phyloP scores from a whole-genome alignment of 2,329 filamentous ascomycete genomes.

The Tolypocladium capitatum region DNA sequence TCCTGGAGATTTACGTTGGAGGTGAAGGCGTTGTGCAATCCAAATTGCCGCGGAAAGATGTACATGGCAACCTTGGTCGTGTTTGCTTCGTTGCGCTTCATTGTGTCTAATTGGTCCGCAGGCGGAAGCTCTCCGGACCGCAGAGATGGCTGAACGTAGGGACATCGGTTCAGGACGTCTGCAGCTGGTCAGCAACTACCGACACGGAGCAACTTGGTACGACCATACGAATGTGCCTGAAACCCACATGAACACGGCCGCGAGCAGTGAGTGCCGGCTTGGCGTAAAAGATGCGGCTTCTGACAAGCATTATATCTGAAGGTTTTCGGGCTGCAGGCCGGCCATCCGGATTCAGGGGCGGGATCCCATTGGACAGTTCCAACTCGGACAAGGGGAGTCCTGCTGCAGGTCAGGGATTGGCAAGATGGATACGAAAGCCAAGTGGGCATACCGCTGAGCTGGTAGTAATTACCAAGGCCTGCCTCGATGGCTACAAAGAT shows the following conservation, averaged over 20 bases:
- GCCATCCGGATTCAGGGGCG: no score
- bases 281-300: constrained; percentile 78
- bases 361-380: constrained; percentile 7
- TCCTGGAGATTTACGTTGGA: constrained; percentile 49
- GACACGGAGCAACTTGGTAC: background rate
- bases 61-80: constrained; percentile 74
- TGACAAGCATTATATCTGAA: constrained; percentile 59
- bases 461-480: constrained; percentile 54
- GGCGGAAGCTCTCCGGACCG: background rate
- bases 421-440: background rate
- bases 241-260: constrained; percentile 56
- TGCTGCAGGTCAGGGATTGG: constrained; percentile 11
- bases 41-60: constrained; percentile 84
- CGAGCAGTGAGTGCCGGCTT: constrained; percentile 56
- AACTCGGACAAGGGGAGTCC: constrained; percentile 38
- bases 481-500: constrained; percentile 54
- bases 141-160: constrained; percentile 7
- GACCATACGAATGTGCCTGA: constrained; percentile 65
- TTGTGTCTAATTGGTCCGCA: background rate
- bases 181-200: constrained; percentile 8
- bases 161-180: constrained; percentile 73
- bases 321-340: constrained; percentile 16
- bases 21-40: constrained; percentile 84
- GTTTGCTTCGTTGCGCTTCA: constrained; percentile 23
- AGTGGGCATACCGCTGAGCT: constrained; percentile 56